Evolutionary conservation across 2,329 filamentous ascomycete species (phyloP).

Genomic region (Fusarium nelsonii): DNA sequence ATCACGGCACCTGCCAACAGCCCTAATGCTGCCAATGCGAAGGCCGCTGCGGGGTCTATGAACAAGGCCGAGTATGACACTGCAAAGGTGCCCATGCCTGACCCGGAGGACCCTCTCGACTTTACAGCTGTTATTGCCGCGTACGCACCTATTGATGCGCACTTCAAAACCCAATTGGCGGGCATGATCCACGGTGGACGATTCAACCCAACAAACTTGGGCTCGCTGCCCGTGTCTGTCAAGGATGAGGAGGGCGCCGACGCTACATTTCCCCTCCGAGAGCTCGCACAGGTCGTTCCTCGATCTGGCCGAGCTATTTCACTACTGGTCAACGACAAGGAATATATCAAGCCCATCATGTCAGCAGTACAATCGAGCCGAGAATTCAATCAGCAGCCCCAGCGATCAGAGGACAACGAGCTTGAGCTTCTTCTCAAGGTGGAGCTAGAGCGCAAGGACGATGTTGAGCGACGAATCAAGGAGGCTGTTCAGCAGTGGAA

Average conservation of each 20-base stretch:
- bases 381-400: conserved; percentile 73
- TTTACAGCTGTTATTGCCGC: conserved; percentile 63
- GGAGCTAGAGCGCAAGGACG: conserved; percentile 65
- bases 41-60: conserved; percentile 34
- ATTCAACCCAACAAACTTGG: conserved; percentile 65
- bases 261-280: conserved; percentile 62
- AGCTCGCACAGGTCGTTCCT: conserved; percentile 67
- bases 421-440: conserved; percentile 68
- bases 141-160: conserved; percentile 56
- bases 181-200: conserved; percentile 59
- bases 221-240: conserved; percentile 58
- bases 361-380: conserved; percentile 64
- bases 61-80: conserved; percentile 40
- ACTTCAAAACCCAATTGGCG: conserved; percentile 60
- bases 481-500: conserved; percentile 64
- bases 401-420: conserved; percentile 69
- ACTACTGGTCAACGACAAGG: conserved; percentile 58
- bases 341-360: conserved; percentile 67
- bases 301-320: conserved; percentile 57
- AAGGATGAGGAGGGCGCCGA: conserved; percentile 48
- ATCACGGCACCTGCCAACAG: conserved; percentile 50
- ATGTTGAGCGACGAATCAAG: conserved; percentile 58
- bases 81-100: conserved; percentile 47
- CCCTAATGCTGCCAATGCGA: conserved; percentile 40
- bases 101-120: conserved; percentile 61